Percentiles rank a stretch among this genome's conserved stretches.
These are phyloP conservation scores for Scutellaria baicalensis DNA, from an alignment of 257 asterid species.

Conservation along the genomic window DNA sequence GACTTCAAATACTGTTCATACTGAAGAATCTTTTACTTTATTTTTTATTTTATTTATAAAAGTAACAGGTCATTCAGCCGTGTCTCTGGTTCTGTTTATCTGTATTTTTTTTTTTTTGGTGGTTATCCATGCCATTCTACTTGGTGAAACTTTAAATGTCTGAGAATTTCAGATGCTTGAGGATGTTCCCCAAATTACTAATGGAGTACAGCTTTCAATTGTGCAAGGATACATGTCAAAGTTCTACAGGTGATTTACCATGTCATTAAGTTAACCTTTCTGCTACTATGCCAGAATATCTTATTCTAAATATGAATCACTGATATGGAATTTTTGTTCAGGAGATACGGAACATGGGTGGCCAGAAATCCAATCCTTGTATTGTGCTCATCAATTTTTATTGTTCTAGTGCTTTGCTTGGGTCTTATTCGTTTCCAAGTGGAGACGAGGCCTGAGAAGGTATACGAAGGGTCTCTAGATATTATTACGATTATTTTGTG, in stretches of 20 bases:
- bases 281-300: slow-evolving; percentile 2
- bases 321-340: slow-evolving; percentile 35
- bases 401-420: slow-evolving; percentile 76
- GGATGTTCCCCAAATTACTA: slow-evolving; percentile 79
- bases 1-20: not conserved
- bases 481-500: not conserved
- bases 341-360: slow-evolving; percentile 99
- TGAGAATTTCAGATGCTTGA: slow-evolving; percentile 67
- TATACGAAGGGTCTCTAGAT: slow-evolving; percentile 10
- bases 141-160: not conserved
- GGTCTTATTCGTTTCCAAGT: slow-evolving; percentile 90
- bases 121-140: not conserved
- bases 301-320: slow-evolving; percentile 6
- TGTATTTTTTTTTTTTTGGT: not conserved
- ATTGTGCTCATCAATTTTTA: slow-evolving; percentile 65
- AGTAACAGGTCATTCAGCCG: not conserved
- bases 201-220: slow-evolving; percentile 82
- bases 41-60: too few species aligned
- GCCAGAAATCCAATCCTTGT: slow-evolving; percentile 90
- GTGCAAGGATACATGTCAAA: slow-evolving; percentile 97
- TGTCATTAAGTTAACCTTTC: slow-evolving; percentile 5
- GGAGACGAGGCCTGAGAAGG: slow-evolving; percentile 99
- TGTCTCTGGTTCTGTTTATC: not conserved
- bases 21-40: not conserved
- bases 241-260: slow-evolving; percentile 66